Evolutionary conservation across 495 filamentous ascomycete species (phyloP).

Genomic region (Staphylotrichum longicolle): DNA sequence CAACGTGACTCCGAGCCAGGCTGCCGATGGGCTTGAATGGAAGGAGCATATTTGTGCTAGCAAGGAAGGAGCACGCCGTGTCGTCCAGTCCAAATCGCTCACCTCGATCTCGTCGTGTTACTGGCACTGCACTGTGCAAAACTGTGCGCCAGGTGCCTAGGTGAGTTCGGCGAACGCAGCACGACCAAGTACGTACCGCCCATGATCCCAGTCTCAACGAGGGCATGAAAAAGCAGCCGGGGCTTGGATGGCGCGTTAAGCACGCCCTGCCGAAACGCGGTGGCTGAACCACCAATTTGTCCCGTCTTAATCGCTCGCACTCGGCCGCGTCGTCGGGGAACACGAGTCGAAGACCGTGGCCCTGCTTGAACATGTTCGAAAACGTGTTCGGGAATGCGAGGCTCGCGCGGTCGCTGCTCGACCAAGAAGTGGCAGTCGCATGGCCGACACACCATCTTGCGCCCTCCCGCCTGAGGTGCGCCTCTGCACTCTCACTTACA

Average conservation of each 20-base stretch:
- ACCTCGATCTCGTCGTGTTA: neutral
- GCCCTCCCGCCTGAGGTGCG: neutral
- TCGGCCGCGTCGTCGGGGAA: neutral
- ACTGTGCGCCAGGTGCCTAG: conserved; percentile 4
- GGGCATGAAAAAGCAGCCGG: conserved; percentile 15
- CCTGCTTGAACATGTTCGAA: too few relatives aligned
- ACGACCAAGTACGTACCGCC: conserved; percentile 4
- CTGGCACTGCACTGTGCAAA: too few relatives aligned
- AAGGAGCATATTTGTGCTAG: neutral
- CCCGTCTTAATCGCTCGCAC: neutral
- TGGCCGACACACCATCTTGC: neutral
- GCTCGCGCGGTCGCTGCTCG: too few relatives aligned
- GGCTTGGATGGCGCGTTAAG: conserved; percentile 15
- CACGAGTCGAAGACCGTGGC: too few relatives aligned
- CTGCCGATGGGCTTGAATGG: neutral
- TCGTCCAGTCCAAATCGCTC: neutral
- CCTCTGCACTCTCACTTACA: conserved; percentile 11
- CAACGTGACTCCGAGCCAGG: neutral
- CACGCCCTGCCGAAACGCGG: conserved; percentile 18
- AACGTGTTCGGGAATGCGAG: too few relatives aligned
- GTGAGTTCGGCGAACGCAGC: too few relatives aligned
- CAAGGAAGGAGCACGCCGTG: conserved; percentile 1
- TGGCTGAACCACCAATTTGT: conserved; percentile 10
- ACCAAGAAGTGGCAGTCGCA: neutral
- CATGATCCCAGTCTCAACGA: neutral